phyloP scores from a whole-genome alignment of 495 filamentous ascomycete genomes.

The Penicillium paxilli region DNA sequence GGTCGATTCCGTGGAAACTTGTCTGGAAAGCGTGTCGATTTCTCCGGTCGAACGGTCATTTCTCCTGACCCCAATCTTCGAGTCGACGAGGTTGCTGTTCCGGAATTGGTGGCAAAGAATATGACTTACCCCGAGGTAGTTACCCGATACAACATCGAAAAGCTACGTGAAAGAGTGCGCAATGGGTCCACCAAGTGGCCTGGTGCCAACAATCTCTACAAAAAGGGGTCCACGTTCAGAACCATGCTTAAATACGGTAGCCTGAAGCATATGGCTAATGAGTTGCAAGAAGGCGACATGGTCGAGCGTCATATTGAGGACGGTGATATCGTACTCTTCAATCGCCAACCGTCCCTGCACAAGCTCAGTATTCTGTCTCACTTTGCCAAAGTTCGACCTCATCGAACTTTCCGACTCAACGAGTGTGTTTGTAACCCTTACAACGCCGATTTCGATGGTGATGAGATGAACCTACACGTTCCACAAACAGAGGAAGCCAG shows the following conservation, averaged over 20 bases:
- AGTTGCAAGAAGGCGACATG: conserved; percentile 78
- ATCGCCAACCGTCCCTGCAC: conserved; percentile 95
- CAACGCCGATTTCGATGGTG: conserved; percentile 98
- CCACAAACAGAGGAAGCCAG: conserved; percentile 97
- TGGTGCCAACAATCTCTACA: conserved; percentile 79
- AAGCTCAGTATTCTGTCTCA: conserved; percentile 97
- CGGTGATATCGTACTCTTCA: conserved; percentile 95
- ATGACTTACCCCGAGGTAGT: conserved; percentile 93
- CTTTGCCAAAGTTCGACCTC: conserved; percentile 86
- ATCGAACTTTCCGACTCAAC: conserved; percentile 95
- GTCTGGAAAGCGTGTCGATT: conserved; percentile 97
- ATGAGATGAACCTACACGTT: conserved; percentile 99
- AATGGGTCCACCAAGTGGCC: conserved; percentile 79
- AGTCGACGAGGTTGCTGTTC: conserved; percentile 92
- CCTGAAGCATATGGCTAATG: conserved; percentile 62
- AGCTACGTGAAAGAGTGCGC: conserved; percentile 67
- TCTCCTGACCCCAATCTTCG: conserved; percentile 93
- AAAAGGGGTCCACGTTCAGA: conserved; percentile 67
- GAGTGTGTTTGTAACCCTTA: conserved; percentile 98
- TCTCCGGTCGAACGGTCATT: conserved; percentile 96
- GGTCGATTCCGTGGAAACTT: conserved; percentile 96
- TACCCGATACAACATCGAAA: conserved; percentile 77
- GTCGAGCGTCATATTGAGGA: conserved; percentile 96
- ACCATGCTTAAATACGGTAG: conserved; percentile 74
- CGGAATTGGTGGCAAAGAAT: conserved; percentile 84